Percentiles rank a stretch among this genome's conserved stretches.
phyloP scores from a whole-genome alignment of 2,329 filamentous ascomycete species.

The Phymatotrichopsis omnivora region DNA sequence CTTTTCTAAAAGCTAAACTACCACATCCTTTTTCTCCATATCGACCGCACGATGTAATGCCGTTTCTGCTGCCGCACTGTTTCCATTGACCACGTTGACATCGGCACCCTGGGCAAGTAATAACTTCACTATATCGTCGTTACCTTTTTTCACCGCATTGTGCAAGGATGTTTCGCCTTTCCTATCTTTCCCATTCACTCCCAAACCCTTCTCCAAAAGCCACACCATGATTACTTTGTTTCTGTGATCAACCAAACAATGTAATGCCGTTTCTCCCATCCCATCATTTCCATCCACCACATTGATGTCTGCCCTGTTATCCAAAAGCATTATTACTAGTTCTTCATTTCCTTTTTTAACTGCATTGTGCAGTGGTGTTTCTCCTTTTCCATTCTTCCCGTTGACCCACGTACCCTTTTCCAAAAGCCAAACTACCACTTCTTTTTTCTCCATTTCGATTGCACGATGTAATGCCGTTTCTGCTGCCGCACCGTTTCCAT shows the following conservation, averaged over 20 bases:
- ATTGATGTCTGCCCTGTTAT: conserved; percentile 13
- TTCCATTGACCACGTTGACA: no score
- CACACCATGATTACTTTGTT: conserved; percentile 3
- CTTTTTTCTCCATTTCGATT: conserved; percentile 8
- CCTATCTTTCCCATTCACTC: conserved; percentile 13
- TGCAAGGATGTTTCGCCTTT: conserved; percentile 23
- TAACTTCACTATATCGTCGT: conserved; percentile 13
- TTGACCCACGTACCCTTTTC: conserved; percentile 12
- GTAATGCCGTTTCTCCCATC: conserved; percentile 21
- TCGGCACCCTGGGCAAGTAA: conserved; percentile 16
- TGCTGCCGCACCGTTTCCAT: no score
- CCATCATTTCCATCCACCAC: conserved; percentile 11
- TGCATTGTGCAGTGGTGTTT: conserved; percentile 19
- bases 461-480: conserved; percentile 16
- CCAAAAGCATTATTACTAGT: conserved; percentile 10
- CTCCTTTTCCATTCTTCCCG: conserved; percentile 11
- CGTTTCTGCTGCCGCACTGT: no score
- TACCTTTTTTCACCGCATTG: conserved; percentile 20
- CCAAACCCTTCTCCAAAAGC: conserved; percentile 10
- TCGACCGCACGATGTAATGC: no score
- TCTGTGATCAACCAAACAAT: conserved; percentile 9
- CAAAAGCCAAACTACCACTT: conserved; percentile 7
- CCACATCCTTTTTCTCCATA: no score
- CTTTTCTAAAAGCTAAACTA: no score
- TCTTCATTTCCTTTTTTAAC: conserved; percentile 4